Base-by-base conservation (phyloP, 352 stramenopile genomes). In the Globisporangium radiosum region DNA sequence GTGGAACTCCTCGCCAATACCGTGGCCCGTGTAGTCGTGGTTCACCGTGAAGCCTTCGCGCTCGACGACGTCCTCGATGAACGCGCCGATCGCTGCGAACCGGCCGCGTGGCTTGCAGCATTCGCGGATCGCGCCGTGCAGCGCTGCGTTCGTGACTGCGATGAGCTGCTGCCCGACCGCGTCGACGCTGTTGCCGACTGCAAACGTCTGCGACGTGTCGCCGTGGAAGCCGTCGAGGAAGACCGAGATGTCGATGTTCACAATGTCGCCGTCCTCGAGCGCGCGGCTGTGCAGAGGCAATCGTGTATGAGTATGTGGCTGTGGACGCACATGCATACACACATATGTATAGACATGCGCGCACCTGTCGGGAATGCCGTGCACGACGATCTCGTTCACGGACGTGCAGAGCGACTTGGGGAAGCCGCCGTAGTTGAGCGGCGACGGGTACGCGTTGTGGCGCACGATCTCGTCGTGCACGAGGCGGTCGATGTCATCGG, bases 311-410 rank as follows among this genome's bases (percentile, higher is more conserved):
- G 13, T 13, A 9, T 19, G 39, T 48, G 13, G 37, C 52, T 37
- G 4, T 3, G n/a, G 7, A 7, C 11, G 36, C 19, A 17, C 17
- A 39, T 4, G 39, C 2, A 44, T 6, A 25, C 11, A 7, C 13
- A 56, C 1, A 14, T 5, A 14, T 37, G 38, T 40, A 19, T 11
- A 14, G 5, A 52, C 11, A 5, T 9, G 15, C 6, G 0, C 51
- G 37, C 57, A 81, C 75, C 73, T 87, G 76, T 99, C 96, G 0
- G 97, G 96, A 68, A 99, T 99, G 55, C 94, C 95, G 68, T 99
- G 97, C 60, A 97, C 98, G 9, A 98, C 86, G 47, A 99, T 85
- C 68, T 99, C 96, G 75, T 99, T 99, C 52, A 99, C 86, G 14
- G 78, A 97, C 49, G 89, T 88, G 74, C 96, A 99, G 36, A 99